These are phyloP conservation scores for Rosa persica DNA, from an alignment of 306 rosid species.

Conservation along the genomic window DNA sequence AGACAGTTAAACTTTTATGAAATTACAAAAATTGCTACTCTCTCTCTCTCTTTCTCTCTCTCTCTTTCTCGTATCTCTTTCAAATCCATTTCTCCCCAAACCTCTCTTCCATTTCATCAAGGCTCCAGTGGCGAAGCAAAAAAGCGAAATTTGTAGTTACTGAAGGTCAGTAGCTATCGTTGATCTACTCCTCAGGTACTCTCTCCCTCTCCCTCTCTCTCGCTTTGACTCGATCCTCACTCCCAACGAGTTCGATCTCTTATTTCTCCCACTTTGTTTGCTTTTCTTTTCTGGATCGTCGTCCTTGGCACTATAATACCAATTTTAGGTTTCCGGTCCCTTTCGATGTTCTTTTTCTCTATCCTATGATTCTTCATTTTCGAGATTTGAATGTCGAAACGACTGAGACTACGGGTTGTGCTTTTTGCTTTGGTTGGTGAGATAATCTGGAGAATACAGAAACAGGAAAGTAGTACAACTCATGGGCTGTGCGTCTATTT, in stretches of 20 bases:
- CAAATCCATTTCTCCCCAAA: too few species aligned
- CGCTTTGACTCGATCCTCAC: constrained; percentile 25
- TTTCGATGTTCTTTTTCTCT: not conserved
- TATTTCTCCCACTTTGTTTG: not conserved
- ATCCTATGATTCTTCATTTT: not conserved
- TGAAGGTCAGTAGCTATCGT: not conserved
- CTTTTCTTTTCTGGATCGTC: constrained; percentile 2
- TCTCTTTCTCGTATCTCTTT: too few species aligned
- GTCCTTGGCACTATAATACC: not conserved
- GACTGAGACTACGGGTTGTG: not conserved
- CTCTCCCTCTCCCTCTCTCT: not conserved
- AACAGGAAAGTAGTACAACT: not conserved
- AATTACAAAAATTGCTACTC: too few species aligned
- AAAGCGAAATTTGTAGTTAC: too few species aligned
- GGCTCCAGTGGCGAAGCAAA: too few species aligned
- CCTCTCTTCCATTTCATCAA: too few species aligned
- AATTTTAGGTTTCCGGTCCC: constrained; percentile 1
- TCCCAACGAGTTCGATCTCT: constrained; percentile 28
- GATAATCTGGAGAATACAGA: not conserved
- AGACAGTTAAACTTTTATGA: too few species aligned
- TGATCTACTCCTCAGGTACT: constrained; percentile 44
- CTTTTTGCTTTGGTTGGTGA: constrained; percentile 15
- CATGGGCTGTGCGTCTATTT: not conserved
- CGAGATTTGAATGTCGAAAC: constrained; percentile 3
- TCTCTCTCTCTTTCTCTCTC: too few species aligned